A percentile compares a stretch with the other conserved stretches of the same genome.
These are phyloP conservation scores for Gossypium herbaceum DNA, from an alignment of 345 rosid species.

Conservation along the genomic window DNA sequence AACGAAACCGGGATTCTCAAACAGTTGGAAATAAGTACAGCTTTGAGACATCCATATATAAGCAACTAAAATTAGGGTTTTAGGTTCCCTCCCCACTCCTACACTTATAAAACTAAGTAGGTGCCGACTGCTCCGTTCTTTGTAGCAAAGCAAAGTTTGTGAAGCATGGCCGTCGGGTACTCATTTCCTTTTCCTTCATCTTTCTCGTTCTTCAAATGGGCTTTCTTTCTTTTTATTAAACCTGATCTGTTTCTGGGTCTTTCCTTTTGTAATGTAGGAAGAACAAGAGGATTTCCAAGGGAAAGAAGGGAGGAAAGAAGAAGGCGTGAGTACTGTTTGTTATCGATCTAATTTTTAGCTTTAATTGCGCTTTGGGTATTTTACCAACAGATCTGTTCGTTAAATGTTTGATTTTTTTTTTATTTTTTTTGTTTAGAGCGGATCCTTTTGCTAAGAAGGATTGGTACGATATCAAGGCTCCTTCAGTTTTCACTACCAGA, in stretches of 20 bases:
- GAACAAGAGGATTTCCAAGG: constrained; percentile 97
- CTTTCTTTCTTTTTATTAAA: neutral
- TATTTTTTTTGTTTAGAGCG: constrained; percentile 33
- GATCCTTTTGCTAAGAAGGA: constrained; percentile 98
- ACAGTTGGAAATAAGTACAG: neutral
- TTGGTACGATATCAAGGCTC: constrained; percentile 97
- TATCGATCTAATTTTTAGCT: neutral
- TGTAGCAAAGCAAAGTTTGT: neutral
- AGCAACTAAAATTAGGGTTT: constrained; percentile 23
- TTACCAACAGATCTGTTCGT: neutral
- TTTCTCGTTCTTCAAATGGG: neutral
- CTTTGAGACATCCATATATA: neutral
- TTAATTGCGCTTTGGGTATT: neutral
- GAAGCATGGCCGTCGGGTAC: constrained; percentile 23
- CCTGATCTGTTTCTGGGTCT: neutral
- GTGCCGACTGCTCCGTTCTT: neutral
- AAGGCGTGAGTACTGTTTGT: constrained; percentile 61
- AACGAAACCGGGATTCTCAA: neutral
- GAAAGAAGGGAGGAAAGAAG: constrained; percentile 97
- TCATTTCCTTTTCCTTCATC: neutral
- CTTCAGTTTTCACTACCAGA: constrained; percentile 54
- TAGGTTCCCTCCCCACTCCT: neutral
- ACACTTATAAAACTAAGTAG: neutral
- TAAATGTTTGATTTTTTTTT: neutral
- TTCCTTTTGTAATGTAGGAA: constrained; percentile 39